Conservation (phyloP, 345 rosid genomes). For the Camelina sativa region DNA sequence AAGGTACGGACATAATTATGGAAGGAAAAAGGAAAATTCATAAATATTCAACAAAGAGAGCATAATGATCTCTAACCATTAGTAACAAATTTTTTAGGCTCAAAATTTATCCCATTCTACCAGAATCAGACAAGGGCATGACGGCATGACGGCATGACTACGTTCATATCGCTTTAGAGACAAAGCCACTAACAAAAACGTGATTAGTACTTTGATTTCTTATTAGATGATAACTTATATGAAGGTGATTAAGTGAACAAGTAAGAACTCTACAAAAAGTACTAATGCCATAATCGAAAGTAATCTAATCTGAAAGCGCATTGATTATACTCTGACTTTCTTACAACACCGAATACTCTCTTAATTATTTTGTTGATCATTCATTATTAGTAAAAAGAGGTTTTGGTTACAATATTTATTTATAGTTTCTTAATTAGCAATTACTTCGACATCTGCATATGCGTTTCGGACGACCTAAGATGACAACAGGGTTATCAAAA, state of each 20-base stretch:
- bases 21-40: neutral
- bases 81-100: too few relatives aligned
- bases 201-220: too few relatives aligned
- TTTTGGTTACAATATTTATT: neutral
- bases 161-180: too few relatives aligned
- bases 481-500: slow-evolving; percentile 30
- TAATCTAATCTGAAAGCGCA: slow-evolving; percentile 7
- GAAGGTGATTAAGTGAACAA: too few relatives aligned
- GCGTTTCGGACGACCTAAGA: neutral
- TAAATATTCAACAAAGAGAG: slow-evolving; percentile 3
- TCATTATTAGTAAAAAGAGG: slow-evolving; percentile 1
- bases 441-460: slow-evolving; percentile 36
- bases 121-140: too few relatives aligned
- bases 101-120: too few relatives aligned
- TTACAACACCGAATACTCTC: slow-evolving; percentile 7
- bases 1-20: slow-evolving; percentile 11
- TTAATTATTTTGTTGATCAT: neutral
- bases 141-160: too few relatives aligned
- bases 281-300: neutral
- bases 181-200: too few relatives aligned
- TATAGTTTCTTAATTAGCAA: slow-evolving; percentile 9
- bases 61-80: slow-evolving; percentile 7
- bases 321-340: slow-evolving; percentile 10
- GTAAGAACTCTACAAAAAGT: too few relatives aligned
- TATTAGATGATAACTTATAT: too few relatives aligned